Base-by-base conservation (phyloP, 1,284 basidiomycete genomes). In the Wallemia hederae region DNA sequence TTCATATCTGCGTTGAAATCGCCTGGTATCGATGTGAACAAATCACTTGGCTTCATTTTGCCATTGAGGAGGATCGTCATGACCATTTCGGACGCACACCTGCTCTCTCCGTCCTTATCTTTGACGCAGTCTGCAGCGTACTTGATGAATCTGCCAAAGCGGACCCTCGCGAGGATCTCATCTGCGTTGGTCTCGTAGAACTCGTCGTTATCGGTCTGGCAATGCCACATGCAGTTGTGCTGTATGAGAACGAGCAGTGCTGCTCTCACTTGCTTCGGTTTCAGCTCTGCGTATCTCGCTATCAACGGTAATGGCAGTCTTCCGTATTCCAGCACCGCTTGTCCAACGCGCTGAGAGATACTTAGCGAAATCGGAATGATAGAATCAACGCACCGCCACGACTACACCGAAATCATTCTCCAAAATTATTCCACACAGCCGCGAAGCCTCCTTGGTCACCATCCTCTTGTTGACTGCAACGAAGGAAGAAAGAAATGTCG, bases 241-340 rank as follows among this genome's bases (percentile, higher is more conserved):
- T 97, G 91, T 25, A 91, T 77, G 60, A 98, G 78, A 59, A 84
- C 78, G 61, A 97, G 73, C 59, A 96, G 74, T 27, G 81, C 76
- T 24, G 82, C 81, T 60, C 84, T 79, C 27, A 83, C 76, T 1
- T 78, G 79, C 19, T 81, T 77, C 7, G 80, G 76, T 66, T 80
- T 80, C 39, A 85, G 69, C 49, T 65, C 64, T 7, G 83, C 77
- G 68, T 78, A 79, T 58, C 80, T 80, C 57, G 84, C 74, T 33
- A 92, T 72, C 63, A 83, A 79, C 1, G 76, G 66, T 27, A 91
- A 74, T 5, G 83, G 78, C 24, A 94, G 75, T 29, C 91, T 80
- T 17, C 92, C 92, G 39, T 85, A 79, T 59, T 80, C 81, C 19
- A 97, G 77, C n/a, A 97, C 74, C 11, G 78, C 77, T n/a, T 79